Conservation (phyloP, 805 yeast species). For the Kodamaea nitidulidarum region DNA sequence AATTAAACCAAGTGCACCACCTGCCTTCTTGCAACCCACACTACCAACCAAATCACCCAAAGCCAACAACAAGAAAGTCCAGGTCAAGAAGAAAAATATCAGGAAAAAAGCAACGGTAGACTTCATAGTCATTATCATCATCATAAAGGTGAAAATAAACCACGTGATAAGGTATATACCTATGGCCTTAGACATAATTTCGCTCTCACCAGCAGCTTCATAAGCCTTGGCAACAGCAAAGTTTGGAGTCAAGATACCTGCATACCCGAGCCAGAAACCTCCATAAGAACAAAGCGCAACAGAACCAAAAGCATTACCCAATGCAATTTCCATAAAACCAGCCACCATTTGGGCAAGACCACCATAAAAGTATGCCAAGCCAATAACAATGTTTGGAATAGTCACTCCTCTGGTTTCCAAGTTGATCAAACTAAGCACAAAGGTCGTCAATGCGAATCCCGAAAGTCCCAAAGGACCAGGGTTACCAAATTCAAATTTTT, state of each 20-base stretch:
- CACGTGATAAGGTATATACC: slow-evolving; percentile 40
- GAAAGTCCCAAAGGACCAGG: slow-evolving; percentile 75
- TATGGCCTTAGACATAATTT: slow-evolving; percentile 30
- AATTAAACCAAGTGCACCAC: slow-evolving; percentile 39
- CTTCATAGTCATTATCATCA: slow-evolving; percentile 38
- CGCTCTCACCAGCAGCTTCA: slow-evolving; percentile 15
- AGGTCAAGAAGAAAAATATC: slow-evolving; percentile 36
- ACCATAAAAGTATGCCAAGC: slow-evolving; percentile 67
- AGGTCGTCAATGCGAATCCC: slow-evolving; percentile 66
- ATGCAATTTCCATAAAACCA: slow-evolving; percentile 72
- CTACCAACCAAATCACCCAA: slow-evolving; percentile 32
- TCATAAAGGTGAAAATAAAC: slow-evolving; percentile 43
- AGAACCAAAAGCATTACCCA: slow-evolving; percentile 74
- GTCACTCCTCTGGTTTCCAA: slow-evolving; percentile 65
- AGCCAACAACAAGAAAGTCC: slow-evolving; percentile 40
- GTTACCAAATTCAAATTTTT: slow-evolving; percentile 47
- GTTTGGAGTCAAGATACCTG: slow-evolving; percentile 46
- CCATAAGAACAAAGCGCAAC: slow-evolving; percentile 59
- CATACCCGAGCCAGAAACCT: slow-evolving; percentile 77
- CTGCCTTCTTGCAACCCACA: slow-evolving; percentile 30
- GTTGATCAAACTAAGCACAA: slow-evolving; percentile 61
- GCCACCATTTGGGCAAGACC: slow-evolving; percentile 69
- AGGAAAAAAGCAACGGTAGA: slow-evolving; percentile 42
- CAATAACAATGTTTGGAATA: slow-evolving; percentile 57
- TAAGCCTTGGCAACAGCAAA: slow-evolving; percentile 39